Evolutionary conservation across 345 rosid genomes (phyloP).

Genomic region (Physaria fendleri): DNA sequence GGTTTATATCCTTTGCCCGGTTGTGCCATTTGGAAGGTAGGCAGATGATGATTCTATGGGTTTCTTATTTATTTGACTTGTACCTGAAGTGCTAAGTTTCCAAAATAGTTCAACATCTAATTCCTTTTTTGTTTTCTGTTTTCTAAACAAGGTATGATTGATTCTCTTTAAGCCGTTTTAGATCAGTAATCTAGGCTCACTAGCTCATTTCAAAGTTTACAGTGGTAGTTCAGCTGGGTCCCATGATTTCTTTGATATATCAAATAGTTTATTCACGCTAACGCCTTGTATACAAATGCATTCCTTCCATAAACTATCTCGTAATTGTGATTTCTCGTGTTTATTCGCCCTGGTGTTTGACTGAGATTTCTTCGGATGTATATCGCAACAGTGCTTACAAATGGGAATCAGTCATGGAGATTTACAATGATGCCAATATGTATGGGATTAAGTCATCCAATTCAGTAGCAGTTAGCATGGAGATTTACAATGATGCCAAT

Average conservation of each 20-base stretch:
- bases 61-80: too few relatives aligned
- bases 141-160: neutral
- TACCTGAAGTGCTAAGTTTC: neutral
- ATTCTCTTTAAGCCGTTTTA: neutral
- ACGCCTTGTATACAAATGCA: neutral
- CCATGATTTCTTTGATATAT: neutral
- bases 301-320: neutral
- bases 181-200: neutral
- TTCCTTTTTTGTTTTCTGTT: neutral
- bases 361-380: conserved; percentile 13
- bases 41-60: neutral
- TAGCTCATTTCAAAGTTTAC: neutral
- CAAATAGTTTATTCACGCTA: too few relatives aligned
- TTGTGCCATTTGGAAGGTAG: conserved; percentile 93
- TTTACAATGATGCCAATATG: conserved; percentile 71
- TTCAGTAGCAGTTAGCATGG: conserved; percentile 56
- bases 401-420: conserved; percentile 89
- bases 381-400: conserved; percentile 55
- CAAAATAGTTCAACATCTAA: neutral
- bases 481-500: conserved; percentile 79
- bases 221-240: neutral
- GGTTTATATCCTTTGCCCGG: conserved; percentile 77
- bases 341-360: conserved; percentile 7
- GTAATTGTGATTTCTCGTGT: too few relatives aligned
- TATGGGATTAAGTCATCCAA: conserved; percentile 65